These are phyloP conservation scores for Colletotrichum camelliae DNA, from an alignment of 2,329 filamentous ascomycete genomes.

Conservation along the genomic window DNA sequence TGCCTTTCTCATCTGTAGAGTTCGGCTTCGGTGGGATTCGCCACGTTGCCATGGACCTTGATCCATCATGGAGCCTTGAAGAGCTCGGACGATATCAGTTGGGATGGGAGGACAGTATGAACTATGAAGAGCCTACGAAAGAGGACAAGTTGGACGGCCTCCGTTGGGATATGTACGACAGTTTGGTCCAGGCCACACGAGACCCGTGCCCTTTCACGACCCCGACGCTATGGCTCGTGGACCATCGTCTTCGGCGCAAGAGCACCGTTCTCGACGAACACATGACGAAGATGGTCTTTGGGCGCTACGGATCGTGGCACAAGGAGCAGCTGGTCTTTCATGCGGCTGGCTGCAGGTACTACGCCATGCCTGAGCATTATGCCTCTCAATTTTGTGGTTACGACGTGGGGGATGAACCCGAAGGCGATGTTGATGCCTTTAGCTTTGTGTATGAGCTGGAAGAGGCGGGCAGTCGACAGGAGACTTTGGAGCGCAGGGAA, in stretches of 20 bases:
- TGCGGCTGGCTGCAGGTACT: background rate
- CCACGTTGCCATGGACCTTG: background rate
- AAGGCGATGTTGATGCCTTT: accelerated
- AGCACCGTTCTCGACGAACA: background rate
- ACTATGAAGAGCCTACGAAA: background rate
- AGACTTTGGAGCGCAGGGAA: accelerated
- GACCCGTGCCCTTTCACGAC: accelerated
- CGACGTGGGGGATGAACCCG: accelerated
- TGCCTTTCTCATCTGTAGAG: background rate
- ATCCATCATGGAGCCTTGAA: background rate
- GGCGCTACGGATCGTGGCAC: accelerated
- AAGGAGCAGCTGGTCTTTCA: background rate
- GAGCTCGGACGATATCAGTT: background rate
- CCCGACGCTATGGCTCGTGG: background rate
- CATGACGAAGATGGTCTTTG: background rate
- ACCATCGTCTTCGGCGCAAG: background rate
- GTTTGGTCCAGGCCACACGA: background rate
- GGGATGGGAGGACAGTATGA: background rate
- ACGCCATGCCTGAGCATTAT: background rate
- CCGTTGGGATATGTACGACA: background rate
- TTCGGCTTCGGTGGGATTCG: background rate
- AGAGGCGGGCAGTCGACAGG: accelerated
- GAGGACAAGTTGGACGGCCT: accelerated
- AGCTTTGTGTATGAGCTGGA: accelerated
- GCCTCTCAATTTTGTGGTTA: background rate